Base-by-base conservation (phyloP, 73 alveolate species). In the Tetrahymena malaccensis region DNA sequence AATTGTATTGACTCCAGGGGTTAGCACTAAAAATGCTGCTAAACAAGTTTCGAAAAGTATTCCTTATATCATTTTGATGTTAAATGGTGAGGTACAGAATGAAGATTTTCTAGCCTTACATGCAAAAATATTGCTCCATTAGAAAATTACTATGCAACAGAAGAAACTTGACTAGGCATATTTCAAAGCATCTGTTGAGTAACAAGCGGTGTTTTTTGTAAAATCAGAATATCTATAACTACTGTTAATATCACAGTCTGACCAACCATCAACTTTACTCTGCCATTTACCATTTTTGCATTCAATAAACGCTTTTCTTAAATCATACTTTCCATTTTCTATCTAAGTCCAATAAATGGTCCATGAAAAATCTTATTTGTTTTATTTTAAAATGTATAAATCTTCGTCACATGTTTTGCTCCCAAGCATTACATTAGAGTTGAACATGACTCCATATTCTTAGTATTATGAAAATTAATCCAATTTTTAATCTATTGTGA, bases 121-220 rank as follows among this genome's bases (percentile, higher is more conserved):
- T 1, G 37, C 40, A 31, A 70, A 27, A 70, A 70, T 70, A 11
- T 70, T 70, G 11, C 89, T 70, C 89, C 34, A 27, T 70, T 70
- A 70, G 37, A 70, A 70, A 55, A 94, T 85, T 31, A 98, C 99
- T 25, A 97, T 97, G 22, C 99, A 97, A 31, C 96, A 94, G 43
- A 98, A 96, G 95, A 94, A 98, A 31, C 99, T 99, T 12, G 98
- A 96, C 94, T 98, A 98, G 35, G 99, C 99, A 97, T 98, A 98
- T 95, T 97, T 94, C 40, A 98, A 93, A 44, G 99, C 99, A 93
- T 98, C 99, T 85, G 98, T 95, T 43, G 98, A 96, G 96, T 97
- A 98, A 96, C 99, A 98, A 34, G 97, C 97, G 11, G 94, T 84
- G 27, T 84, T 40, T 4, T 94, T 94, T 10, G 97, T 83, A 10